A percentile compares a stretch with the other conserved stretches of the same genome.
phyloP scores from a whole-genome alignment of 2,329 filamentous ascomycete species.

The Clarireedia homoeocarpa region DNA sequence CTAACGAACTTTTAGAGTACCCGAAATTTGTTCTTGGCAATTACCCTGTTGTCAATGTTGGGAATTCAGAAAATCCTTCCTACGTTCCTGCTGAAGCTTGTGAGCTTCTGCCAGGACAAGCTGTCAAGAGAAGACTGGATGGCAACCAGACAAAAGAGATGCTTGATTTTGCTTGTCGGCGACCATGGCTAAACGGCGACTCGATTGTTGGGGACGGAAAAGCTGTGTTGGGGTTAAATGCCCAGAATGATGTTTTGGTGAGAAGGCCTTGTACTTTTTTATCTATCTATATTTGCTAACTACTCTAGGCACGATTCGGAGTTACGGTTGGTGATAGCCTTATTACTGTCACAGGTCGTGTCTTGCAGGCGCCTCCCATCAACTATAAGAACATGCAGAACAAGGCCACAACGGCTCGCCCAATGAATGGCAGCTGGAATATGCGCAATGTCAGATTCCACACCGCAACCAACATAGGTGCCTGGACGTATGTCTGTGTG shows the following conservation, averaged over 20 bases:
- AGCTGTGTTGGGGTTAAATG: constrained; percentile 49
- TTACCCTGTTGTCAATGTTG: constrained; percentile 58
- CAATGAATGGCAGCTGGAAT: constrained; percentile 48
- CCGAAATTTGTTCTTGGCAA: constrained; percentile 38
- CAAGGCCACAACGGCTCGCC: constrained; percentile 19
- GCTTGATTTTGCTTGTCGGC: constrained; percentile 64
- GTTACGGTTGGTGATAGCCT: constrained; percentile 49
- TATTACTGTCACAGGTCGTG: constrained; percentile 64
- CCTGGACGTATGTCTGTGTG: constrained; percentile 36
- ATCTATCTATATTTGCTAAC: background rate
- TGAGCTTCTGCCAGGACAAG: constrained; percentile 55
- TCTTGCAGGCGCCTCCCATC: constrained; percentile 54
- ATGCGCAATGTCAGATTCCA: constrained; percentile 51
- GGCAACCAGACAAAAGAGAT: constrained; percentile 57
- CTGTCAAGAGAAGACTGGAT: constrained; percentile 50
- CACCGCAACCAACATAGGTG: constrained; percentile 39
- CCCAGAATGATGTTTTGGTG: constrained; percentile 33
- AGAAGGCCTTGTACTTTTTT: background rate
- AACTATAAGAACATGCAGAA: constrained; percentile 39
- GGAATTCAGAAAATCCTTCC: constrained; percentile 45
- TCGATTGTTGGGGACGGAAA: constrained; percentile 55
- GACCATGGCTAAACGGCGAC: constrained; percentile 56
- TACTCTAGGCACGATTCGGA: constrained; percentile 46
- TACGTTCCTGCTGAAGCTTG: constrained; percentile 64
- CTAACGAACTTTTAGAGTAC: constrained; percentile 37